Percentiles rank a stretch among this genome's conserved stretches.
Evolutionary conservation across 768 basidiomycete species (phyloP).

Genomic region (Pleurotus citrinopileatus): DNA sequence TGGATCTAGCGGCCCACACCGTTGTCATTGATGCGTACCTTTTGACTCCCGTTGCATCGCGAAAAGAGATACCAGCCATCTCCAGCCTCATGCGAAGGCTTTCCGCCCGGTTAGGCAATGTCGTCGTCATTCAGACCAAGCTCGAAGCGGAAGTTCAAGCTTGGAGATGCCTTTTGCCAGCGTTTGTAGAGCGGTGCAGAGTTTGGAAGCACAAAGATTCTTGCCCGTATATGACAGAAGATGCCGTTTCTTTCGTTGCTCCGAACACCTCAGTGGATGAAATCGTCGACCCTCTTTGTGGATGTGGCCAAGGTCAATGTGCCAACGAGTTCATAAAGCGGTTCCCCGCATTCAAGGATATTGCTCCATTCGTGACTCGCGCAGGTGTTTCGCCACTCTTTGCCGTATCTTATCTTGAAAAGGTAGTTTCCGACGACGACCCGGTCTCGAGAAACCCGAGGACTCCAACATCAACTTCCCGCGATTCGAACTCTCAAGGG

Average conservation of each 20-base stretch:
- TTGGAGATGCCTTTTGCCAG: constrained; percentile 53
- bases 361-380: constrained; percentile 44
- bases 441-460: not conserved
- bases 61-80: constrained; percentile 15
- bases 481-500: not conserved
- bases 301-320: constrained; percentile 50
- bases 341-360: constrained; percentile 29
- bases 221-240: too few species aligned
- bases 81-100: not conserved
- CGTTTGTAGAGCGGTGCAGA: constrained; percentile 50
- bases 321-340: constrained; percentile 30
- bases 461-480: not conserved
- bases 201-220: constrained; percentile 43
- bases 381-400: constrained; percentile 54
- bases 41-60: too few species aligned
- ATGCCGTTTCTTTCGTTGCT: constrained; percentile 42
- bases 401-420: constrained; percentile 46
- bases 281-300: constrained; percentile 42
- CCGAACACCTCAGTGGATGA: constrained; percentile 27
- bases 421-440: constrained; percentile 19
- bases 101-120: not conserved
- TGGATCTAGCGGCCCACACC: constrained; percentile 48
- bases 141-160: constrained; percentile 32
- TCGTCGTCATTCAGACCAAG: constrained; percentile 4
- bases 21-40: constrained; percentile 47